phyloP scores from a whole-genome alignment of 2,329 filamentous ascomycete genomes.

The Penicillium nordicum region DNA sequence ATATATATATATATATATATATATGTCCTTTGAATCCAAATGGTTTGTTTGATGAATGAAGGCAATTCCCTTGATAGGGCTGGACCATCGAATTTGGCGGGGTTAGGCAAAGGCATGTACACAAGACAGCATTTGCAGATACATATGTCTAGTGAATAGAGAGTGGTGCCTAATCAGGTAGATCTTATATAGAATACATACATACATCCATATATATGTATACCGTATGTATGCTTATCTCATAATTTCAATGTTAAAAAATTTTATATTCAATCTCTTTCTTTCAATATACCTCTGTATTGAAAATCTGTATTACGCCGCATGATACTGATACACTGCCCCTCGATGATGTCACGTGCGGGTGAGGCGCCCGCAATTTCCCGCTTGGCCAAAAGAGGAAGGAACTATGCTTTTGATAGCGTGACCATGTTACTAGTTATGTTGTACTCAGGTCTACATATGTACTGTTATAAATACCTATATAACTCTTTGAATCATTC shows the following conservation, averaged over 20 bases:
- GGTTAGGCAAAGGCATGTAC: neutral
- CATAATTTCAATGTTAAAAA: neutral
- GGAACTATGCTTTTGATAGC: neutral
- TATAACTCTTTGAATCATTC: neutral
- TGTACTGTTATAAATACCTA: neutral
- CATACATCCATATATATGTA: neutral
- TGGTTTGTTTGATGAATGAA: neutral
- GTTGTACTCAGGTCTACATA: neutral
- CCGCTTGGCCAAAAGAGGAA: conserved; percentile 16
- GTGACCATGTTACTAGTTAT: neutral
- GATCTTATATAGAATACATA: neutral
- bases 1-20: no score
- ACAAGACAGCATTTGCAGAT: neutral
- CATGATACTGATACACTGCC: conserved; percentile 9
- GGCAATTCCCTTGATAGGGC: neutral
- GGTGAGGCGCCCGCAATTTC: conserved; percentile 17
- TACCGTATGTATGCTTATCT: no score
- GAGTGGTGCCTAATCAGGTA: neutral
- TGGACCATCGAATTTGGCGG: neutral
- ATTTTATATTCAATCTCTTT: neutral
- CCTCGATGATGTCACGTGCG: conserved; percentile 30
- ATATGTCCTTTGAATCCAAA: neutral
- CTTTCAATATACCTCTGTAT: conserved; percentile 3
- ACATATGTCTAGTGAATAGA: neutral
- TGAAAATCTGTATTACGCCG: neutral